Conservation (phyloP, 352 stramenopile genomes). For the Globisporangium cystogenes region DNA sequence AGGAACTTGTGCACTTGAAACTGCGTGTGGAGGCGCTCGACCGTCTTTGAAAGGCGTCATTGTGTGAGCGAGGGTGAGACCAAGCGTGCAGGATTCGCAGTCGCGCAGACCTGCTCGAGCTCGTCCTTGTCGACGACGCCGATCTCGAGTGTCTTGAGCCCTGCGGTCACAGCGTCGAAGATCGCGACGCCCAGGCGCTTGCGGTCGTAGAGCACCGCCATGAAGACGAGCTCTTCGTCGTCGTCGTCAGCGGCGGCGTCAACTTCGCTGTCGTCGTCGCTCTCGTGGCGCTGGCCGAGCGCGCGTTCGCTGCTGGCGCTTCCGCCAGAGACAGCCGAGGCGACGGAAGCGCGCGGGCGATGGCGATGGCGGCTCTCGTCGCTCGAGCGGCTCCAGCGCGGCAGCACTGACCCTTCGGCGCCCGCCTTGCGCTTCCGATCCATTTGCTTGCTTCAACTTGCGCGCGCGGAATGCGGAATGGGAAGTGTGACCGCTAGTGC, state of each 20-base stretch:
- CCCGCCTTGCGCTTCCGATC: constrained; percentile 13
- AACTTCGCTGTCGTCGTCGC: not conserved
- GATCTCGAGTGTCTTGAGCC: constrained; percentile 58
- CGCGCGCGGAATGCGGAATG: constrained; percentile 9
- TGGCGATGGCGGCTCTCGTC: not conserved
- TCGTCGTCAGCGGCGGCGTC: constrained; percentile 16
- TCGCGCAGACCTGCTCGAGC: constrained; percentile 33
- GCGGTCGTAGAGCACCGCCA: constrained; percentile 67
- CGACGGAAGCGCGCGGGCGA: not conserved
- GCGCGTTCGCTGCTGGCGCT: not conserved
- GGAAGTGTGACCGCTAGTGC: not conserved
- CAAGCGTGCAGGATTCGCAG: too few species aligned
- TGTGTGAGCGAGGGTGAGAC: not conserved
- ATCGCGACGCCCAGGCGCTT: constrained; percentile 64
- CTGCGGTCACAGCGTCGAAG: constrained; percentile 64
- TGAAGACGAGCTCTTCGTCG: constrained; percentile 48
- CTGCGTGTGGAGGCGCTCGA: constrained; percentile 65
- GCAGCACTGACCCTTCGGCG: not conserved
- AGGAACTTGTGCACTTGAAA: constrained; percentile 67
- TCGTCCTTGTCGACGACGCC: constrained; percentile 30
- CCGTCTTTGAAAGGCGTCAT: constrained; percentile 6
- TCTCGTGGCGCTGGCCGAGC: not conserved
- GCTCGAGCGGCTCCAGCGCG: not conserved
- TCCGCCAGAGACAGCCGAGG: not conserved
- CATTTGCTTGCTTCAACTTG: constrained; percentile 1